A percentile compares a stretch with the other conserved stretches of the same genome.
Evolutionary conservation across 768 basidiomycete genomes (phyloP).

Genomic region (Hygrophoropsis aurantiaca): DNA sequence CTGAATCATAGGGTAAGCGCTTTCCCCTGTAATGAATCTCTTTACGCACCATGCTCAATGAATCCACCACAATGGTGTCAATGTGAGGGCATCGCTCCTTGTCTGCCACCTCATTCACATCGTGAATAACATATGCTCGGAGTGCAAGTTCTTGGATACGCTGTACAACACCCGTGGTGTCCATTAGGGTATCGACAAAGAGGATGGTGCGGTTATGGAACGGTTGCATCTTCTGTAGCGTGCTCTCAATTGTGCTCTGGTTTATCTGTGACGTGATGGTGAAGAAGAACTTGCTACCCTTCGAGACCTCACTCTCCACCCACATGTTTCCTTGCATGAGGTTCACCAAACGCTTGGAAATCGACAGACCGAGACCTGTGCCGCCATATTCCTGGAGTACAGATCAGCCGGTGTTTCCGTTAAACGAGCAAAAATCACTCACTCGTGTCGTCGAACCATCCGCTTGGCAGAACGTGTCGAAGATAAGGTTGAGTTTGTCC

Average conservation of each 20-base stretch:
- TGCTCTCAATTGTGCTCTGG: slow-evolving; percentile 69
- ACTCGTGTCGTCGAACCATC: slow-evolving; percentile 97
- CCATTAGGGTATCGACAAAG: slow-evolving; percentile 84
- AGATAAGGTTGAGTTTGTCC: slow-evolving; percentile 96
- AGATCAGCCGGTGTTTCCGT: neutral
- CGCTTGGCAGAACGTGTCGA: slow-evolving; percentile 98
- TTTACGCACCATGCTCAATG: slow-evolving; percentile 71
- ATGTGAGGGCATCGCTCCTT: slow-evolving; percentile 84
- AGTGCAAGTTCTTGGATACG: slow-evolving; percentile 80
- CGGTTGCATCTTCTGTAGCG: slow-evolving; percentile 76
- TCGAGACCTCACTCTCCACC: slow-evolving; percentile 93
- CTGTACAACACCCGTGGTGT: slow-evolving; percentile 72
- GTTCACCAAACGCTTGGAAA: slow-evolving; percentile 94
- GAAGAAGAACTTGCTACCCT: slow-evolving; percentile 96
- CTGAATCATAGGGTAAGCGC: slow-evolving; percentile 40
- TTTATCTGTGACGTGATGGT: slow-evolving; percentile 88
- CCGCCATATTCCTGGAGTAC: slow-evolving; percentile 86
- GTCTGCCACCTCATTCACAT: slow-evolving; percentile 77
- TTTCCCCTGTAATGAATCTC: neutral
- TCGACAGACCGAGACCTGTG: slow-evolving; percentile 93
- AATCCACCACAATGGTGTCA: slow-evolving; percentile 95
- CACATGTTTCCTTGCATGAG: slow-evolving; percentile 99
- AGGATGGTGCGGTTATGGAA: slow-evolving; percentile 88
- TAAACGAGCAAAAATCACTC: slow-evolving; percentile 28
- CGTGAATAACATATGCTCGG: slow-evolving; percentile 71